These are phyloP conservation scores for Ceratobasidium theobromae DNA, from an alignment of 1,284 basidiomycete genomes.

Conservation along the genomic window DNA sequence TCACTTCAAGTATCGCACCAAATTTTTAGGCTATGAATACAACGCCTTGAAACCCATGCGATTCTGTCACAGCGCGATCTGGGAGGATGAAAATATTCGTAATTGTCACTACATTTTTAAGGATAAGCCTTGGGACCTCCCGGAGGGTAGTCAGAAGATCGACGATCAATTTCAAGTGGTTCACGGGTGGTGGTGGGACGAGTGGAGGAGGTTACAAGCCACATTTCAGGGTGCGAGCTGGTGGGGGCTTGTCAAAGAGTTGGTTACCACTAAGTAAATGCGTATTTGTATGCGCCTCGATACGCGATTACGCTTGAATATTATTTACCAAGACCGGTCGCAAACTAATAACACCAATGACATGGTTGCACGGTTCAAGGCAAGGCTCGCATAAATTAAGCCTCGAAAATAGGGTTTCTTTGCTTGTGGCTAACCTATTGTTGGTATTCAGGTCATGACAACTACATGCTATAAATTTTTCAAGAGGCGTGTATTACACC, in stretches of 20 bases:
- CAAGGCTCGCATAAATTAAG: too few relatives aligned
- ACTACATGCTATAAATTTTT: neutral
- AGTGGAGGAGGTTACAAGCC: constrained; percentile 6
- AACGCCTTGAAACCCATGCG: constrained; percentile 83
- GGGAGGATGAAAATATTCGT: constrained; percentile 71
- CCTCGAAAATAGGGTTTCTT: too few relatives aligned
- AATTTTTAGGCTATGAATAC: constrained; percentile 75
- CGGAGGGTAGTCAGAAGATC: neutral
- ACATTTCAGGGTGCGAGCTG: neutral
- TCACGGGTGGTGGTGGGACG: constrained; percentile 24
- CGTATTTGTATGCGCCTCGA: too few relatives aligned
- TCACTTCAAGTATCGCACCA: constrained; percentile 77
- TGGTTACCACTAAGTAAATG: neutral
- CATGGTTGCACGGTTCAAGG: too few relatives aligned
- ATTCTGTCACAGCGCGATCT: constrained; percentile 64
- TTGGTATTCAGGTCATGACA: neutral
- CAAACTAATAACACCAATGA: too few relatives aligned
- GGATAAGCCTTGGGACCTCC: constrained; percentile 34
- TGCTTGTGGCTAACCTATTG: neutral
- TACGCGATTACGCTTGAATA: too few relatives aligned
- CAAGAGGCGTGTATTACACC: neutral
- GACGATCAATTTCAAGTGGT: constrained; percentile 6
- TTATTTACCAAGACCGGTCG: too few relatives aligned
- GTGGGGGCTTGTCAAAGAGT: neutral
- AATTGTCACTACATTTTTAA: constrained; percentile 33